Evolutionary conservation across 345 rosid species (phyloP).

Genomic region (Hibiscus tridactylites): DNA sequence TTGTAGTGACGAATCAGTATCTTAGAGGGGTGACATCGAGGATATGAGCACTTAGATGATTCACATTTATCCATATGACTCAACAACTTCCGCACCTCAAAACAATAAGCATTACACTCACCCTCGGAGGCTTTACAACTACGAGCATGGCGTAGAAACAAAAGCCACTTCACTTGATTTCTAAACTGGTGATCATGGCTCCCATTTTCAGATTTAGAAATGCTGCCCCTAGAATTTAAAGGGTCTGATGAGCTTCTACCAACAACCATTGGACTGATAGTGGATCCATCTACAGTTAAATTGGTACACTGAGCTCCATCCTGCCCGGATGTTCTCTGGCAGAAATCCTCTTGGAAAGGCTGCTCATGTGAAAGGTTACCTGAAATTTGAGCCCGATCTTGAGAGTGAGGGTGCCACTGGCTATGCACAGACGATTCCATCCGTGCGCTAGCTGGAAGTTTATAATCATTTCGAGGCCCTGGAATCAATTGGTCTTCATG

Average conservation of each 20-base stretch:
- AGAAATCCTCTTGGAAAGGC: constrained; percentile 68
- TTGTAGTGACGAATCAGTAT: constrained; percentile 53
- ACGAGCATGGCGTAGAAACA: constrained; percentile 83
- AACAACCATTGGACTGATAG: constrained; percentile 32
- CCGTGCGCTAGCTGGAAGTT: constrained; percentile 39
- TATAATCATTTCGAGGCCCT: constrained; percentile 45
- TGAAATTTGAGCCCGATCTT: constrained; percentile 36
- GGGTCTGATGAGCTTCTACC: constrained; percentile 42
- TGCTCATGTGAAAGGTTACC: constrained; percentile 51
- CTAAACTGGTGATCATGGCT: constrained; percentile 47
- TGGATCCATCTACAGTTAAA: constrained; percentile 51
- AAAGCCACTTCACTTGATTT: constrained; percentile 79
- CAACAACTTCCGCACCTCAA: constrained; percentile 51
- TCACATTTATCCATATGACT: constrained; percentile 74
- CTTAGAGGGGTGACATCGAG: constrained; percentile 72
- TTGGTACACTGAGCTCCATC: constrained; percentile 76
- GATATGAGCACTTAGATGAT: constrained; percentile 47
- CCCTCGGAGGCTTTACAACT: constrained; percentile 76
- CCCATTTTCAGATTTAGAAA: constrained; percentile 44
- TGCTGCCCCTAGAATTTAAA: constrained; percentile 30
- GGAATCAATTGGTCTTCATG: constrained; percentile 43
- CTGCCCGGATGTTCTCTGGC: constrained; percentile 53
- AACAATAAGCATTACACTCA: constrained; percentile 63
- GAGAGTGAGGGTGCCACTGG: constrained; percentile 59
- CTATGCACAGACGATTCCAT: constrained; percentile 45